These are phyloP conservation scores for Trichoderma guizhouense DNA, from an alignment of 2,329 filamentous ascomycete genomes.

Conservation along the genomic window DNA sequence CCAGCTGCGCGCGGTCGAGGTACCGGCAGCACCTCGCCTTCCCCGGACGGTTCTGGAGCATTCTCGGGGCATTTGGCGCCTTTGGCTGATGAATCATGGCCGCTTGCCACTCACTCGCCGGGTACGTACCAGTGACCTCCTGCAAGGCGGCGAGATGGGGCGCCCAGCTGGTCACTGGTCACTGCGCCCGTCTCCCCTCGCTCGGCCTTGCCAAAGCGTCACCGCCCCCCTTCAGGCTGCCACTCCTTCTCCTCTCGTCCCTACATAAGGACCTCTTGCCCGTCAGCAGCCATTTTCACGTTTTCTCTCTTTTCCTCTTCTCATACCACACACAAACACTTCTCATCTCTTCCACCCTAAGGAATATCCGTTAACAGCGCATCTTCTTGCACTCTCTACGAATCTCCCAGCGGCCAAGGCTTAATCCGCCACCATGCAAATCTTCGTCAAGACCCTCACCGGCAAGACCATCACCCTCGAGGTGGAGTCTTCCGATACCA, in stretches of 20 bases:
- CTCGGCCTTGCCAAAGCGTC: conserved; percentile 23
- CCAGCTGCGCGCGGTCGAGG: conserved; percentile 15
- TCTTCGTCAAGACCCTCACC: conserved; percentile 97
- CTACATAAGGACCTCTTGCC: conserved; percentile 32
- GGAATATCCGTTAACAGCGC: conserved; percentile 1
- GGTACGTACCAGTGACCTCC: conserved; percentile 5
- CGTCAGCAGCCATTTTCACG: conserved; percentile 23
- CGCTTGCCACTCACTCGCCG: conserved; percentile 7
- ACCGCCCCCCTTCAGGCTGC: conserved; percentile 21
- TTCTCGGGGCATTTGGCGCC: conserved; percentile 33
- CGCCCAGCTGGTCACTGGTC: conserved; percentile 26
- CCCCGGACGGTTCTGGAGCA: conserved; percentile 38
- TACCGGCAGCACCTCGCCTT: conserved; percentile 26
- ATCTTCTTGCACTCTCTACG: conserved; percentile 16
- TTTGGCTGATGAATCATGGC: conserved; percentile 38
- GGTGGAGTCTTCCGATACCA: conserved; percentile 87
- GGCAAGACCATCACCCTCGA: conserved; percentile 58
- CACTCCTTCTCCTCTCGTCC: conserved; percentile 18
- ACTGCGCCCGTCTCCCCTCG: conserved; percentile 32
- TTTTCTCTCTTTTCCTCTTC: conserved; percentile 19
- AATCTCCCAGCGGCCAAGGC: conserved; percentile 22
- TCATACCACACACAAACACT: neutral
- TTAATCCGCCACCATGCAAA: conserved; percentile 70
- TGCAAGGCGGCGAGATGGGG: neutral
- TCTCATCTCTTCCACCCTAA: neutral